Conservation (phyloP, 352 stramenopile species). For the Phytophthora cactorum region DNA sequence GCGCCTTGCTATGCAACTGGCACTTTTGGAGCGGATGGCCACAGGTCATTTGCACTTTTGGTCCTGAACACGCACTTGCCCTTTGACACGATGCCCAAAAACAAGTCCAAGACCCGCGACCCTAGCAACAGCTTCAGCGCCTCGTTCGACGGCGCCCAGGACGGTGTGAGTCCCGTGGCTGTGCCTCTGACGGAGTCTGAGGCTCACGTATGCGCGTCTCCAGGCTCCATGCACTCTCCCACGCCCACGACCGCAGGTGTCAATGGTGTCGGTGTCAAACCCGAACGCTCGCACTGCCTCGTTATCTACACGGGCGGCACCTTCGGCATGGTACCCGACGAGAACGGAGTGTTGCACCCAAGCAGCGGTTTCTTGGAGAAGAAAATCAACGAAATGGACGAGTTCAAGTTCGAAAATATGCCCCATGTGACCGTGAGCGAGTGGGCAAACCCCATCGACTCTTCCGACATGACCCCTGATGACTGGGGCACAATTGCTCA, state of each 20-base stretch:
- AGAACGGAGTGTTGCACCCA: conserved; percentile 79
- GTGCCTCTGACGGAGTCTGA: conserved; percentile 32
- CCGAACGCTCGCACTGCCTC: conserved; percentile 68
- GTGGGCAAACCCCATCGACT: conserved; percentile 91
- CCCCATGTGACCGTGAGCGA: conserved; percentile 76
- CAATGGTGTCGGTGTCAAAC: conserved; percentile 21
- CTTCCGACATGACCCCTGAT: conserved; percentile 82
- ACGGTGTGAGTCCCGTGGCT: conserved; percentile 40
- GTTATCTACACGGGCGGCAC: conserved; percentile 93
- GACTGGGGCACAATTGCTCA: conserved; percentile 94
- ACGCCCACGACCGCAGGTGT: conserved; percentile 21
- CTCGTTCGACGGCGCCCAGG: conserved; percentile 32
- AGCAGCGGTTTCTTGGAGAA: conserved; percentile 88
- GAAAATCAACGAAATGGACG: conserved; percentile 88
- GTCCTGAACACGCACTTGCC: conserved; percentile 1
- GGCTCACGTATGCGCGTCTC: conserved; percentile 30
- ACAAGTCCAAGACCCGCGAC: conserved; percentile 31
- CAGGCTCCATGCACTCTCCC: conserved; percentile 31
- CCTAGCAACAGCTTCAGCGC: conserved; percentile 35
- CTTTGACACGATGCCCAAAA: conserved; percentile 23
- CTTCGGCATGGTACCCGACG: conserved; percentile 90
- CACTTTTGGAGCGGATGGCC: background rate
- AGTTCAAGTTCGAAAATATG: conserved; percentile 88
- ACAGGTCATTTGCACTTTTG: conserved; percentile 15
- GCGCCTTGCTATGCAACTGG: conserved; percentile 2